These are phyloP conservation scores for Debaryomyces hansenii DNA, from an alignment of 805 yeast species.

Conservation along the genomic window DNA sequence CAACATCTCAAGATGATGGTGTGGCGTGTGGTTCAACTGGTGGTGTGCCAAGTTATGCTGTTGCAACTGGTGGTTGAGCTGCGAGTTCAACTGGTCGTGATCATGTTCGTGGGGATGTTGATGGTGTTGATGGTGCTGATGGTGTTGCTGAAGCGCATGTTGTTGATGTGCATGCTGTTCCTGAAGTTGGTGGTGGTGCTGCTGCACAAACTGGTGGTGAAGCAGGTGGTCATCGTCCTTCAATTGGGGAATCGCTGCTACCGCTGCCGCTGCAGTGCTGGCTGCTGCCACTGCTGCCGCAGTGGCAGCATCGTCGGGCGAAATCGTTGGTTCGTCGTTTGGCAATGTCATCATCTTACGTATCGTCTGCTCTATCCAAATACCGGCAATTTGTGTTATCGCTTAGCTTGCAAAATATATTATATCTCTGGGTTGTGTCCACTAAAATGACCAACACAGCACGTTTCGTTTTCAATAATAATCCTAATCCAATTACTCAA, in stretches of 20 bases:
- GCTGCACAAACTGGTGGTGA: constrained; percentile 12
- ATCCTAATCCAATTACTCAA: neutral
- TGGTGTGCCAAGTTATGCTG: constrained; percentile 12
- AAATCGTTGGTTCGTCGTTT: constrained; percentile 15
- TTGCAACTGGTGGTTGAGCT: constrained; percentile 12
- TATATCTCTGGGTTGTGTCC: neutral
- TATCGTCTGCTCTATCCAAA: neutral
- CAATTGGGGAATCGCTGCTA: constrained; percentile 13
- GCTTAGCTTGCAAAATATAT: neutral
- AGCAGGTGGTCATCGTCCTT: constrained; percentile 15
- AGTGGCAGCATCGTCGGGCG: constrained; percentile 20
- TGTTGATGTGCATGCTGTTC: constrained; percentile 11
- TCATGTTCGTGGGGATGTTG: constrained; percentile 7
- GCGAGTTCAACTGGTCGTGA: constrained; percentile 12
- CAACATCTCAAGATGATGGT: constrained; percentile 22
- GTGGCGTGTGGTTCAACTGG: constrained; percentile 6
- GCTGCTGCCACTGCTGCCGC: constrained; percentile 23
- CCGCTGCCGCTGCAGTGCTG: constrained; percentile 13
- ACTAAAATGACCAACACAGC: neutral
- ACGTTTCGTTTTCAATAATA: neutral
- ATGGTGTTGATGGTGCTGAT: constrained; percentile 13
- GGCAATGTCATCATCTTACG: constrained; percentile 12
- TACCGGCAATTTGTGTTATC: neutral
- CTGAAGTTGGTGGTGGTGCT: constrained; percentile 13
- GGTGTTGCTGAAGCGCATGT: constrained; percentile 7